Evolutionary conservation across 441 rosid genomes (phyloP).

Genomic region (Pelargonium australe): DNA sequence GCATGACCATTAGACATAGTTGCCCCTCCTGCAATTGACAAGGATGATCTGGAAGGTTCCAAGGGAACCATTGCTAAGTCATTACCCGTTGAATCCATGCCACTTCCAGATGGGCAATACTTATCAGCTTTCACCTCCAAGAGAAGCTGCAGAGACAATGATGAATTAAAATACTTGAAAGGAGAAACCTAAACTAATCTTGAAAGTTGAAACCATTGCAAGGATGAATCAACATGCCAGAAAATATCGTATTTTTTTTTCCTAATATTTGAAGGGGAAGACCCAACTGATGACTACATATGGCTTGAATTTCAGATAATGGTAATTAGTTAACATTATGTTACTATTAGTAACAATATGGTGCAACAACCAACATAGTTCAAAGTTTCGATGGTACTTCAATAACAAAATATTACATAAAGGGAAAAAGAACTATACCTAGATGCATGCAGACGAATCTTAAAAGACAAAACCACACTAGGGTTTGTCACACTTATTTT

Average conservation of each 20-base stretch:
- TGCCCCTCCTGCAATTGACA: constrained; percentile 58
- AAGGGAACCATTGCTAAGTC: constrained; percentile 59
- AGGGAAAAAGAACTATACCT: not conserved
- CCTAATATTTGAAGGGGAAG: not conserved
- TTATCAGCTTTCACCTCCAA: constrained; percentile 70
- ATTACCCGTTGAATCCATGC: constrained; percentile 37
- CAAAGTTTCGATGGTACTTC: not conserved
- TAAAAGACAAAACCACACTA: too few relatives aligned
- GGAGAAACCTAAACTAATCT: constrained; percentile 16
- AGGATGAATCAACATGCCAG: not conserved
- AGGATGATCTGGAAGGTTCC: constrained; percentile 54
- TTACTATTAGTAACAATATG: not conserved
- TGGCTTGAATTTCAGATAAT: not conserved
- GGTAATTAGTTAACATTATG: not conserved
- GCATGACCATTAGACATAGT: constrained; percentile 31
- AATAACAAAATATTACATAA: not conserved
- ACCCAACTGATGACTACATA: not conserved
- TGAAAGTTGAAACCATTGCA: not conserved
- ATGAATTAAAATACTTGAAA: constrained; percentile 17
- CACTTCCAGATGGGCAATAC: constrained; percentile 16
- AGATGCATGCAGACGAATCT: not conserved
- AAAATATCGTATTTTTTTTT: not conserved
- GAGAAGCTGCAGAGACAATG: constrained; percentile 35
- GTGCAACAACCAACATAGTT: not conserved
- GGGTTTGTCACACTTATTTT: not conserved